Percentiles rank a stretch among this genome's conserved stretches.
These are phyloP conservation scores for Phytophthora vignae DNA, from an alignment of 352 stramenopile species.

Conservation along the genomic window DNA sequence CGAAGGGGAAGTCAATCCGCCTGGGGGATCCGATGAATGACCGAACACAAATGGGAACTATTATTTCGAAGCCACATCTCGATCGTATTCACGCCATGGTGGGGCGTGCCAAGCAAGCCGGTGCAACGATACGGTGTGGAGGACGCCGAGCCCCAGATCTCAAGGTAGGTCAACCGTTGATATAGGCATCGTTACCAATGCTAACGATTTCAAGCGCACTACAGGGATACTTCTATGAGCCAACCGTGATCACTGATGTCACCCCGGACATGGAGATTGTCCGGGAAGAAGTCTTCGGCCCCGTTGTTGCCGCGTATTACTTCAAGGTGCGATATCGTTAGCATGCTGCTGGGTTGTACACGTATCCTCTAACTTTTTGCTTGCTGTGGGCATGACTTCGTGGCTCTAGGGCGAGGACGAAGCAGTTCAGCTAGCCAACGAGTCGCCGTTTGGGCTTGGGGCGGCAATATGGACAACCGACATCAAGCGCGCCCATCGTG, in stretches of 20 bases:
- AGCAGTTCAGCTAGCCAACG: conserved; percentile 79
- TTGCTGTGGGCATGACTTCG: not conserved
- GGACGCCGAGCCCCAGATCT: conserved; percentile 62
- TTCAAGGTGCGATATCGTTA: conserved; percentile 37
- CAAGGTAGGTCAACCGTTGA: conserved; percentile 19
- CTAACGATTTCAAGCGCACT: conserved; percentile 5
- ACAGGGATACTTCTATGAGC: conserved; percentile 91
- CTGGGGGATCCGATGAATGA: conserved; percentile 63
- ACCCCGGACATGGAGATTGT: conserved; percentile 79
- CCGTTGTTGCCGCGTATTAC: conserved; percentile 65
- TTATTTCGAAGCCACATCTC: conserved; percentile 68
- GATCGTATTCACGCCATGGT: conserved; percentile 80
- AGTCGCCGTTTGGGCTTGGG: conserved; percentile 83
- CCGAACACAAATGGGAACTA: conserved; percentile 70
- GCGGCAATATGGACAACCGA: conserved; percentile 89
- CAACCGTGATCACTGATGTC: conserved; percentile 90
- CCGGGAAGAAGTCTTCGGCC: conserved; percentile 90
- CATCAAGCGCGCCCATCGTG: conserved; percentile 77
- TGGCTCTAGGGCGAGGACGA: conserved; percentile 71
- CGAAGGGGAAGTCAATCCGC: conserved; percentile 61
- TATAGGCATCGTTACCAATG: not conserved
- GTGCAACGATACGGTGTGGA: conserved; percentile 78
- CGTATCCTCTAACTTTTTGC: not conserved
- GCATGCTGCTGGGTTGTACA: not conserved
- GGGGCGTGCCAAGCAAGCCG: conserved; percentile 76